Evolutionary conservation across 1,284 basidiomycete genomes (phyloP), one percentile per base, ranked within the genome.

Genomic region (Irpex sp.): DNA sequence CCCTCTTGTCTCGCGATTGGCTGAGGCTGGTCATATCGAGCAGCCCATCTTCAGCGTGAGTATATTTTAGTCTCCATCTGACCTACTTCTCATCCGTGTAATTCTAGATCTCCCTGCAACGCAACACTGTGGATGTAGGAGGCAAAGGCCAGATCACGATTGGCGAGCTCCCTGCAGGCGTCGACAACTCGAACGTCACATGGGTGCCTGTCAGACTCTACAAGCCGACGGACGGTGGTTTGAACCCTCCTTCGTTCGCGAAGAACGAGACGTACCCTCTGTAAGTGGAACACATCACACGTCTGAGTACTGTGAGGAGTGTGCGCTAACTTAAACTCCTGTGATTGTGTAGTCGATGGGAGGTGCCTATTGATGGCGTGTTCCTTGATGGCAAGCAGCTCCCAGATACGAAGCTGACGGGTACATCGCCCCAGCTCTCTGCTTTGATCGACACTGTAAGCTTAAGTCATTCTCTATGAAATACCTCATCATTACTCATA

Each of bases 401-500:
- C 2, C 76, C 83, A 2, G 71, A 74, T 26, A 83, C 84, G 0
- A 76, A 73, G 4, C 71, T 76, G 8, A 73, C 77, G 5, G 70
- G 82, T 60, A 65, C 70, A 9, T 71, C 65, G 52, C 66, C 70
- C 2, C 67, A 70, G 4, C 66, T 82, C n/a, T 82, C 82, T 37
- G 83, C 82, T 8, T 76, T 86, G 19, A 73, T 87, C 47, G 84
- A 85, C 65, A 84, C 83, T 0, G 83, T 84, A 65, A 59, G 78
- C 3, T 26, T 26, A n/a, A n/a, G n/a, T 69, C 5, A 19, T 26
- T 1, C 31, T n/a, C 4, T 37, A 26, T 13, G 2, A 56, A 48
- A n/a, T 15, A 7, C 15, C 4, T 55, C 54, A 26, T 5, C 26
- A 2, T 5, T 52, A 6, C 37, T 55, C 58, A 17, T 5, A 57